Evolutionary conservation across 108 stramenopile species (phyloP).

Genomic region (Skeletonema costatum): DNA sequence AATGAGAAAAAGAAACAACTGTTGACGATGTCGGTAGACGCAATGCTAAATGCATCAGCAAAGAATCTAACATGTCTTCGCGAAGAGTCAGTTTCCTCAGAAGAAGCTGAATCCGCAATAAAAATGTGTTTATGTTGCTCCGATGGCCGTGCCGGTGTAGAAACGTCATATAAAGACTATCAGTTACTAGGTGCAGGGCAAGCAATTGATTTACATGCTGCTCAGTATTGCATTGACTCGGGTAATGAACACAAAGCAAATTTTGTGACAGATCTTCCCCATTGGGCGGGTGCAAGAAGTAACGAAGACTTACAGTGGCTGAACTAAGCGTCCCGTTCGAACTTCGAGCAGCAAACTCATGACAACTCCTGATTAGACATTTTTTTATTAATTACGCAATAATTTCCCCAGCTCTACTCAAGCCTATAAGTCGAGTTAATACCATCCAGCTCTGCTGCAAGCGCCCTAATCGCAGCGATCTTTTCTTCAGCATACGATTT

Average conservation of each 20-base stretch:
- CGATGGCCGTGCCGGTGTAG: conserved; percentile 37
- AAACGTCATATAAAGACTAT: conserved; percentile 57
- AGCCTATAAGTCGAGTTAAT: neutral
- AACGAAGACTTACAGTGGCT: neutral
- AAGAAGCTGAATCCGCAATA: conserved; percentile 41
- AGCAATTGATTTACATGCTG: conserved; percentile 73
- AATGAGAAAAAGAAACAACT: neutral
- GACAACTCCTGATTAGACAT: neutral
- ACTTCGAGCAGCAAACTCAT: neutral
- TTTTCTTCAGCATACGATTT: neutral
- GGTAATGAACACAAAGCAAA: neutral
- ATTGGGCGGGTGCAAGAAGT: conserved; percentile 13
- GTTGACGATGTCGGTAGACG: conserved; percentile 6
- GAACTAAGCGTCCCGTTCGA: neutral
- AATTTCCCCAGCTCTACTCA: neutral
- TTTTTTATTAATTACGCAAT: neutral
- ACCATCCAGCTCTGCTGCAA: neutral
- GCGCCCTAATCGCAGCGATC: neutral
- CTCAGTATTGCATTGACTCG: conserved; percentile 50
- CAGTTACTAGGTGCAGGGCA: conserved; percentile 76
- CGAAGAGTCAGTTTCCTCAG: conserved; percentile 27
- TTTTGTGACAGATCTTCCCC: conserved; percentile 28
- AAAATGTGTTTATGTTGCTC: conserved; percentile 52
- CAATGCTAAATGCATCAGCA: neutral
- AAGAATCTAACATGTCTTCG: conserved; percentile 14